Evolutionary conservation across 768 basidiomycete genomes (phyloP).

Genomic region (Kwoniella mangroviensis): DNA sequence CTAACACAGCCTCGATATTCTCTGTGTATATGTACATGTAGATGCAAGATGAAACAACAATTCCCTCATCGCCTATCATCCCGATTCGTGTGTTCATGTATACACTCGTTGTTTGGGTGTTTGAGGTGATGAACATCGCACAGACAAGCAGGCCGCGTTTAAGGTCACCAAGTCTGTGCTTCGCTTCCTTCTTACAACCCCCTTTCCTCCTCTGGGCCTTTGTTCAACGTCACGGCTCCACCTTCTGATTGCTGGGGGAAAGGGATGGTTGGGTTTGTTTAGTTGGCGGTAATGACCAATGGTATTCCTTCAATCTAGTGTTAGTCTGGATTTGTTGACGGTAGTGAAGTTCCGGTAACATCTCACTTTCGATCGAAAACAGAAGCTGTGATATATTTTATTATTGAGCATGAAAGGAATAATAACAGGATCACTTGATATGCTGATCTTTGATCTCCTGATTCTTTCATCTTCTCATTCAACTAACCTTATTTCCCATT

Average conservation of each 20-base stretch:
- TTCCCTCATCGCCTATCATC: neutral
- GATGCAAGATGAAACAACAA: neutral
- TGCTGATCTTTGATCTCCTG: neutral
- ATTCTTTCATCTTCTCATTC: neutral
- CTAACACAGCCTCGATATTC: neutral
- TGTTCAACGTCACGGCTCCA: neutral
- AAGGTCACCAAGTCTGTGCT: neutral
- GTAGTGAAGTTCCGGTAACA: neutral
- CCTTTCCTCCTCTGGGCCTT: neutral
- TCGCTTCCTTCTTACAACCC: neutral
- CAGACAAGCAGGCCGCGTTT: conserved; percentile 1
- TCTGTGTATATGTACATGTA: neutral
- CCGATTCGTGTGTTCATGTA: neutral
- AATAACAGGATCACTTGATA: neutral
- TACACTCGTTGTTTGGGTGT: neutral
- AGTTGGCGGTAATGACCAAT: neutral
- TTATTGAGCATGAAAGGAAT: conserved; percentile 1
- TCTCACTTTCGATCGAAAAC: neutral
- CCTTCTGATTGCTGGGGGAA: neutral
- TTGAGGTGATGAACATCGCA: neutral
- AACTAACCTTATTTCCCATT: neutral
- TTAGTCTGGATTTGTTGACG: neutral
- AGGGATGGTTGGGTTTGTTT: neutral
- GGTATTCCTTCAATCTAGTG: neutral
- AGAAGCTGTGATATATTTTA: neutral